Percentiles rank a stretch among this genome's conserved stretches.
Conservation (phyloP, 306 rosid species). For the Sophora flavescens region DNA sequence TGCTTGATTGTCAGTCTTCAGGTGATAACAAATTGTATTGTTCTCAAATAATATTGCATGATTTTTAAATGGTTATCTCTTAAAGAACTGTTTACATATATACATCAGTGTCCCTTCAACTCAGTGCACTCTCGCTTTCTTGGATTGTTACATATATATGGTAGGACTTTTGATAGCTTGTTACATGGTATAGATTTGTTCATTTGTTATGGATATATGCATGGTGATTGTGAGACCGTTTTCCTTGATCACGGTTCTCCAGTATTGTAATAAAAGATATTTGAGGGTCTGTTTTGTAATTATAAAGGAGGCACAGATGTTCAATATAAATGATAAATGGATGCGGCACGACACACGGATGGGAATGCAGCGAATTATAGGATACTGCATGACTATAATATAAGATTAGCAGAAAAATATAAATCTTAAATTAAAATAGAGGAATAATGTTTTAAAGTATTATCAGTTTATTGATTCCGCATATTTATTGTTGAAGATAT, state of each 20-base stretch:
- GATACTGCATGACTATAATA: too few relatives aligned
- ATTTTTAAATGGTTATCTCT: constrained; percentile 63
- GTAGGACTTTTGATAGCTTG: constrained; percentile 20
- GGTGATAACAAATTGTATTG: constrained; percentile 73
- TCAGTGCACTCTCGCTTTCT: constrained; percentile 26
- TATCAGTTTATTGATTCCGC: too few relatives aligned
- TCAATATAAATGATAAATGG: neutral
- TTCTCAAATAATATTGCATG: constrained; percentile 77
- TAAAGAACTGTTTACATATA: constrained; percentile 52
- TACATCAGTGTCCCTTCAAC: constrained; percentile 48
- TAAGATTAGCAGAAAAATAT: too few relatives aligned
- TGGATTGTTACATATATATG: neutral
- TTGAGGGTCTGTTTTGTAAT: constrained; percentile 8
- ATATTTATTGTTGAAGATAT: too few relatives aligned
- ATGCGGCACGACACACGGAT: too few relatives aligned
- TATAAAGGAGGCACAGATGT: constrained; percentile 3
- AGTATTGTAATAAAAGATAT: neutral
- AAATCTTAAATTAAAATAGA: too few relatives aligned
- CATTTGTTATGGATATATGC: neutral
- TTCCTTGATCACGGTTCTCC: neutral
- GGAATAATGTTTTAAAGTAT: too few relatives aligned
- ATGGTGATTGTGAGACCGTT: neutral
- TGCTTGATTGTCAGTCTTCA: constrained; percentile 67
- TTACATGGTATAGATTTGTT: constrained; percentile 24
- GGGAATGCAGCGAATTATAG: too few relatives aligned